Percentiles rank a stretch among this genome's conserved stretches.
Evolutionary conservation across 768 basidiomycete genomes (phyloP).

Genomic region (Chalciporus sphaerocephalus): DNA sequence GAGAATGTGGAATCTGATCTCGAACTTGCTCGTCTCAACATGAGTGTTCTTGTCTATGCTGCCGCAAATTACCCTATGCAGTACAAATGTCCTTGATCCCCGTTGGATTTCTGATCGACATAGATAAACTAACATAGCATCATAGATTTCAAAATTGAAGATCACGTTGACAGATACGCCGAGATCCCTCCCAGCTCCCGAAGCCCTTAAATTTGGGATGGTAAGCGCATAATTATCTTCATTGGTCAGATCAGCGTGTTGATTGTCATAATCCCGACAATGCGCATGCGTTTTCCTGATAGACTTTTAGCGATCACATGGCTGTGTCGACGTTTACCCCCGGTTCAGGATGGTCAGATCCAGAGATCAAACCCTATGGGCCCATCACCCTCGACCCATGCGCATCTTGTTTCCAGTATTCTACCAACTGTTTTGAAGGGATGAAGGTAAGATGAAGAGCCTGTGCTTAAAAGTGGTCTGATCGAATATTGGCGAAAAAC

Average conservation of each 20-base stretch:
- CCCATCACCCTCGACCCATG: slow-evolving; percentile 56
- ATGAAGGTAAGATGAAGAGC: slow-evolving; percentile 47
- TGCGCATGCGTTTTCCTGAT: no score
- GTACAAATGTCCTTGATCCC: background rate
- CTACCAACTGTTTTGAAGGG: slow-evolving; percentile 57
- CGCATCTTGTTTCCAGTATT: slow-evolving; percentile 57
- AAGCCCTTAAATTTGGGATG: slow-evolving; percentile 54
- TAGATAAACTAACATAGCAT: background rate
- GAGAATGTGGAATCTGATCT: background rate
- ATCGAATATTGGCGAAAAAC: background rate
- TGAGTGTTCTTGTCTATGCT: slow-evolving; percentile 9
- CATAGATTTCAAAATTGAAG: slow-evolving; percentile 54
- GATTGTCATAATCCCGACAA: background rate
- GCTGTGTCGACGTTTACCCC: slow-evolving; percentile 62
- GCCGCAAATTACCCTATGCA: background rate
- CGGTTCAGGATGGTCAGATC: slow-evolving; percentile 60
- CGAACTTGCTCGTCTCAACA: slow-evolving; percentile 13
- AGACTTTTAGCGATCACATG: slow-evolving; percentile 80
- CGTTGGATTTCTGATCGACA: background rate
- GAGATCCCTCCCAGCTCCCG: slow-evolving; percentile 48
- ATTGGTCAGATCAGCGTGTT: background rate
- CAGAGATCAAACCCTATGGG: slow-evolving; percentile 69
- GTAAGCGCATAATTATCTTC: slow-evolving; percentile 30
- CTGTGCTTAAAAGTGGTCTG: background rate
- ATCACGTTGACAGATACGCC: slow-evolving; percentile 43